Percentiles rank a stretch among this genome's conserved stretches.
Evolutionary conservation across 164 flowering plant genomes (phyloP).

Genomic region (Vitis labrusca): DNA sequence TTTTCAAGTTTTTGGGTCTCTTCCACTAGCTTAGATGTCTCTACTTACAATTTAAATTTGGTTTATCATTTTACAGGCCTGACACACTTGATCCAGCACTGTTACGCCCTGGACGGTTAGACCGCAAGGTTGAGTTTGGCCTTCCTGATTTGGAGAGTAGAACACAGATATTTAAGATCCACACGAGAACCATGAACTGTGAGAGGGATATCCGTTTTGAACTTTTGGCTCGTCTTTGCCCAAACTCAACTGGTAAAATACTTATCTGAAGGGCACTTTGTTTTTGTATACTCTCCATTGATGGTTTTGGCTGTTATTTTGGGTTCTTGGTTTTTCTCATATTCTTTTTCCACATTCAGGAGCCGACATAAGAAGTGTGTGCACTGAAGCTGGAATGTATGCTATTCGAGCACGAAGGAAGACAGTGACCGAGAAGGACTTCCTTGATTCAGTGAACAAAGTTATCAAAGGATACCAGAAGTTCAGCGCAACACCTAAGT

Average conservation of each 20-base stretch:
- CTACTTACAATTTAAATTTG: not conserved
- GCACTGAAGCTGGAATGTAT: slow-evolving; percentile 99
- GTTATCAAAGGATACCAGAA: slow-evolving; percentile 98
- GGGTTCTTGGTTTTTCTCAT: slow-evolving; percentile 1
- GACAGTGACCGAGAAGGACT: slow-evolving; percentile 96
- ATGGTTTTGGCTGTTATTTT: not conserved
- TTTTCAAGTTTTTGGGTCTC: too few species aligned
- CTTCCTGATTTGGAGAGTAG: slow-evolving; percentile 94
- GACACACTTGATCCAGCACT: slow-evolving; percentile 95
- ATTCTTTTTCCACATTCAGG: slow-evolving; percentile 40
- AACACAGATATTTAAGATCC: slow-evolving; percentile 94
- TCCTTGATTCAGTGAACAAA: slow-evolving; percentile 94
- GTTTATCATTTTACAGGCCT: slow-evolving; percentile 51
- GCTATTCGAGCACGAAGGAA: slow-evolving; percentile 93
- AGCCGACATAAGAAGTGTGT: slow-evolving; percentile 95
- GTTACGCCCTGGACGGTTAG: slow-evolving; percentile 91
- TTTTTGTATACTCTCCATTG: not conserved
- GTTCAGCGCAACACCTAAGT: slow-evolving; percentile 97
- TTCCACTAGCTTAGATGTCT: too few species aligned
- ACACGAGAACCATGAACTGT: slow-evolving; percentile 96
- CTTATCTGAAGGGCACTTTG: too few species aligned
- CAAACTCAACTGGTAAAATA: slow-evolving; percentile 87
- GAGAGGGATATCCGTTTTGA: slow-evolving; percentile 95
- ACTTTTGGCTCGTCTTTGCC: slow-evolving; percentile 95
- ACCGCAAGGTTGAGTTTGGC: slow-evolving; percentile 97